Conservation (phyloP, 495 filamentous ascomycete species). For the Choiromyces venosus region DNA sequence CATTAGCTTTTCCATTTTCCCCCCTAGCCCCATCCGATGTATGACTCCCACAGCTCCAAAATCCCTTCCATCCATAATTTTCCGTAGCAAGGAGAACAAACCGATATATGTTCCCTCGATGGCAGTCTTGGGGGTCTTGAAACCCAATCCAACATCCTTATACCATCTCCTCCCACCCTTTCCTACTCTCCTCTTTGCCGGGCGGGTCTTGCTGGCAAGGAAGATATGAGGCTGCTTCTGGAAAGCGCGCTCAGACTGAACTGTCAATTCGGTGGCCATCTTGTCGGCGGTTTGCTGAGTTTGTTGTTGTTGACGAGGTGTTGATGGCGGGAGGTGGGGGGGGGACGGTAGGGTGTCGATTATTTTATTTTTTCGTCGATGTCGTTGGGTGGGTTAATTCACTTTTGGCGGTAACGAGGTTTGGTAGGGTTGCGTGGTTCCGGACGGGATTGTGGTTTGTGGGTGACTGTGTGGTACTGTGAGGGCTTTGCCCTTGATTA, state of each 20-base stretch:
- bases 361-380: conserved; percentile 16
- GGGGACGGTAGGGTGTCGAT: conserved; percentile 12
- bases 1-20: neutral
- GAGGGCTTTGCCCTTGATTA: conserved; percentile 1
- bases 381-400: conserved; percentile 10
- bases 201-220: conserved; percentile 81
- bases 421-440: neutral
- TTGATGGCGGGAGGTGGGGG: neutral
- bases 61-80: conserved; percentile 1
- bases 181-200: conserved; percentile 72
- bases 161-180: conserved; percentile 94
- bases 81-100: conserved; percentile 53
- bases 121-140: conserved; percentile 93
- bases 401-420: neutral
- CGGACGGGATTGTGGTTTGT: neutral
- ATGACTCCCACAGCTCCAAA: neutral
- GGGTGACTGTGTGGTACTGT: neutral
- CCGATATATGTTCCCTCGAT: conserved; percentile 99
- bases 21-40: neutral
- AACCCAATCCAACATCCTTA: conserved; percentile 98
- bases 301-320: conserved; percentile 39
- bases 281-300: conserved; percentile 53
- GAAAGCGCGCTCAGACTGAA: conserved; percentile 97
- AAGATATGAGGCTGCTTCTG: conserved; percentile 99
- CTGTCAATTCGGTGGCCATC: conserved; percentile 96